Percentiles rank a stretch among this genome's conserved stretches.
Conservation (phyloP, 352 stramenopile genomes). For the Pelagophyceae sp. region DNA sequence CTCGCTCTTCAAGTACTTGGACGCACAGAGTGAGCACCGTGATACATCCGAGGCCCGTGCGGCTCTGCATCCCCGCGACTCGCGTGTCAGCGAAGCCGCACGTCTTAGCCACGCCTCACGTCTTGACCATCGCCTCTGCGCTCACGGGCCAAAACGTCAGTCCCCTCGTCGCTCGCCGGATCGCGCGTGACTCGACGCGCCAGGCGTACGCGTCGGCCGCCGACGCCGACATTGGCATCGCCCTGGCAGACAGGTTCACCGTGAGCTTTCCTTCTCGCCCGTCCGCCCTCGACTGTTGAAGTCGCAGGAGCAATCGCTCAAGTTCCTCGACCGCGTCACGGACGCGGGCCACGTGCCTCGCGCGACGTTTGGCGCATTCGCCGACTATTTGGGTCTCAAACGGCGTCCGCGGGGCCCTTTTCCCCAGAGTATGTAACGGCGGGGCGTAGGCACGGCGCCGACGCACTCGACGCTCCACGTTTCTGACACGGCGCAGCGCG, state of each 20-base stretch:
- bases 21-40: background rate
- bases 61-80: no score
- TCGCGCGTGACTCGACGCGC: no score
- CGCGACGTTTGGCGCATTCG: background rate
- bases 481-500: background rate
- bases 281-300: no score
- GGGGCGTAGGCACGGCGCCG: background rate
- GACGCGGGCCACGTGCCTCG: background rate
- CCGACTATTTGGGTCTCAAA: background rate
- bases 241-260: slow-evolving; percentile 17
- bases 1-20: slow-evolving; percentile 63
- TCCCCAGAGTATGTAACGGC: background rate
- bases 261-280: no score
- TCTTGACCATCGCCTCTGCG: slow-evolving; percentile 71
- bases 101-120: slow-evolving; percentile 65
- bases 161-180: no score
- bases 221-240: background rate
- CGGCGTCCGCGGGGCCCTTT: background rate
- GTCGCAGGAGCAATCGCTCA: background rate
- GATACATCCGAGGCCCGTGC: no score
- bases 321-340: background rate
- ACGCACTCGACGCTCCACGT: slow-evolving; percentile 7
- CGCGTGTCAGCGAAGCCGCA: no score
- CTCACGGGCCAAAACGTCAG: slow-evolving; percentile 68
- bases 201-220: slow-evolving; percentile 51